Conservation (phyloP, 306 rosid species). For the Senna tora region DNA sequence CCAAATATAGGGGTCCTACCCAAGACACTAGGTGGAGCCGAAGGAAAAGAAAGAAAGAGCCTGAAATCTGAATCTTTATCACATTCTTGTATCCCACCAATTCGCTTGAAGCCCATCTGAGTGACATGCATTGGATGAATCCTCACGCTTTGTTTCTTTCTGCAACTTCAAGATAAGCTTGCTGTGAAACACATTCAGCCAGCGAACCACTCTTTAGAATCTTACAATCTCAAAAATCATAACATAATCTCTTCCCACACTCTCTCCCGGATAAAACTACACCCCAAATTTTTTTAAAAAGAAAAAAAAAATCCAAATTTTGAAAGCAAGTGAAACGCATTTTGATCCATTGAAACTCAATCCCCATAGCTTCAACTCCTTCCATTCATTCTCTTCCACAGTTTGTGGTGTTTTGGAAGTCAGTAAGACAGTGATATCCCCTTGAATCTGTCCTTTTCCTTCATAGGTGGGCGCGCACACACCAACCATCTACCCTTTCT, state of each 20-base stretch:
- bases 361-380: slow-evolving; percentile 55
- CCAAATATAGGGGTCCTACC: neutral
- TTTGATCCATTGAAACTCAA: slow-evolving; percentile 55
- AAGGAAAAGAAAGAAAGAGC: no score
- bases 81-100: neutral
- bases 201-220: neutral
- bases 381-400: slow-evolving; percentile 62
- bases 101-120: neutral
- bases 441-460: slow-evolving; percentile 59
- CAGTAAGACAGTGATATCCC: slow-evolving; percentile 31
- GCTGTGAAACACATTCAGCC: slow-evolving; percentile 27
- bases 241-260: neutral
- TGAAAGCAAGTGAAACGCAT: neutral
- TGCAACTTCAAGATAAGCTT: neutral
- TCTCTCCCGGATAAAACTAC: slow-evolving; percentile 10
- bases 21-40: neutral
- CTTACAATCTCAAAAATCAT: neutral
- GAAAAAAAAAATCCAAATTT: neutral
- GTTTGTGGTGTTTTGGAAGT: slow-evolving; percentile 30
- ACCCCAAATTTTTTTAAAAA: no score
- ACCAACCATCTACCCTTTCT: slow-evolving; percentile 63
- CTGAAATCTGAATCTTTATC: neutral
- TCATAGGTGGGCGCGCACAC: slow-evolving; percentile 50
- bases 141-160: slow-evolving; percentile 14
- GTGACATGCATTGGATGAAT: neutral